Evolutionary conservation across 179 eudicot species (phyloP).

Genomic region (Beta macrorhiza): DNA sequence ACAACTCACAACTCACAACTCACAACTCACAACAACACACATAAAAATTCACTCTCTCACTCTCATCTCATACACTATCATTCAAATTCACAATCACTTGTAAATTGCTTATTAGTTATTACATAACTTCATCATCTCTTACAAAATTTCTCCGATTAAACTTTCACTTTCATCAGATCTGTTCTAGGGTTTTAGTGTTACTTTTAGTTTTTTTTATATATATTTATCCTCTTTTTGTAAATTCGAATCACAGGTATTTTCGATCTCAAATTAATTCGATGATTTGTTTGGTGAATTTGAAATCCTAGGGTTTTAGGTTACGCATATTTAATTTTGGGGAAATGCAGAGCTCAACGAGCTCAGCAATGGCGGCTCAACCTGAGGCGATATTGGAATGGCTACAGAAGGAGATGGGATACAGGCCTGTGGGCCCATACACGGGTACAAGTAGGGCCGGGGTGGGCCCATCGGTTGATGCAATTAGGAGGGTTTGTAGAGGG

Average conservation of each 20-base stretch:
- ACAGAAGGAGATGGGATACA: constrained; percentile 85
- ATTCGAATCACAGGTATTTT: neutral
- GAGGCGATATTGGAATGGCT: constrained; percentile 89
- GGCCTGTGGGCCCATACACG: constrained; percentile 55
- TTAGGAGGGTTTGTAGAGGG: constrained; percentile 76
- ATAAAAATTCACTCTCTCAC: neutral
- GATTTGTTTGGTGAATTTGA: constrained; percentile 8
- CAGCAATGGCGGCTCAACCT: constrained; percentile 54
- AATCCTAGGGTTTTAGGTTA: constrained; percentile 7
- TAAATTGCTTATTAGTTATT: neutral
- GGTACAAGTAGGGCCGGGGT: constrained; percentile 44
- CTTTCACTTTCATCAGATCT: constrained; percentile 6
- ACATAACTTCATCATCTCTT: neutral
- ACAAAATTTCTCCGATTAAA: neutral
- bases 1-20: neutral
- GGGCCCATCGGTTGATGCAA: constrained; percentile 59
- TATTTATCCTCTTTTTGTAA: neutral
- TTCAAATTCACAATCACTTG: neutral
- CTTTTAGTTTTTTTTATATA: too few relatives aligned
- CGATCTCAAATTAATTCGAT: neutral
- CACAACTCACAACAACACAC: neutral
- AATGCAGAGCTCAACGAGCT: constrained; percentile 31
- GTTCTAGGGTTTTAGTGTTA: constrained; percentile 2
- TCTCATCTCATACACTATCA: neutral
- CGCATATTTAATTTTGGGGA: neutral